Conservation (phyloP, 306 rosid genomes). For the Castanopsis chinensis region DNA sequence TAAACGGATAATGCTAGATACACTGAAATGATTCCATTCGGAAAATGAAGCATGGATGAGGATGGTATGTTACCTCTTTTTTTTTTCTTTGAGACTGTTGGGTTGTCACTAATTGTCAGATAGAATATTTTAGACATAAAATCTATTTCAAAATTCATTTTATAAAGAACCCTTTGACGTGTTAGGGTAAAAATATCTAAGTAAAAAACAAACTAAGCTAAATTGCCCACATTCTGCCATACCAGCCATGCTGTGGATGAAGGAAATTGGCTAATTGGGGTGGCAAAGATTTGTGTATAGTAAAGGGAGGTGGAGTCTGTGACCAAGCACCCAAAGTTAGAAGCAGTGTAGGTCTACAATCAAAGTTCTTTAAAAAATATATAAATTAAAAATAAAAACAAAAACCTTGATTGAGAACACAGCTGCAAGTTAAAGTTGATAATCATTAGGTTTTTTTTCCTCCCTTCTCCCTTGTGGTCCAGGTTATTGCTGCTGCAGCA, state of each 20-base stretch:
- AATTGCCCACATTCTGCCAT: not conserved
- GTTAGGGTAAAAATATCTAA: not conserved
- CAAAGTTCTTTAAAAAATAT: too few relatives aligned
- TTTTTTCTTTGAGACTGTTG: constrained; percentile 10
- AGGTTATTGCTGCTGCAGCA: too few relatives aligned
- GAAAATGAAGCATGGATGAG: constrained; percentile 66
- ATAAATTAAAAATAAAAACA: not conserved
- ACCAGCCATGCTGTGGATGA: not conserved
- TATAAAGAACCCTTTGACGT: not conserved
- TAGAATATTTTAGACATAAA: not conserved
- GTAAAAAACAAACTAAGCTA: not conserved
- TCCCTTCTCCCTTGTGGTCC: too few relatives aligned
- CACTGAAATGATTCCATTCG: constrained; percentile 64
- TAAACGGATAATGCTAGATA: constrained; percentile 70
- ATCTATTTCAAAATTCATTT: not conserved
- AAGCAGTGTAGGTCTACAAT: not conserved
- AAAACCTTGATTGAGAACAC: not conserved
- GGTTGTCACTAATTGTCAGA: not conserved
- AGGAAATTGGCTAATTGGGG: not conserved
- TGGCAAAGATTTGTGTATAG: not conserved
- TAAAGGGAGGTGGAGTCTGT: not conserved
- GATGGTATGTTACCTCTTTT: constrained; percentile 45
- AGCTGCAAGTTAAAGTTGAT: not conserved
- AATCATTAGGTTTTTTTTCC: not conserved
- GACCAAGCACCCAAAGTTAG: not conserved